These are phyloP conservation scores for Quercus variabilis DNA, from an alignment of 306 rosid species.

Conservation along the genomic window DNA sequence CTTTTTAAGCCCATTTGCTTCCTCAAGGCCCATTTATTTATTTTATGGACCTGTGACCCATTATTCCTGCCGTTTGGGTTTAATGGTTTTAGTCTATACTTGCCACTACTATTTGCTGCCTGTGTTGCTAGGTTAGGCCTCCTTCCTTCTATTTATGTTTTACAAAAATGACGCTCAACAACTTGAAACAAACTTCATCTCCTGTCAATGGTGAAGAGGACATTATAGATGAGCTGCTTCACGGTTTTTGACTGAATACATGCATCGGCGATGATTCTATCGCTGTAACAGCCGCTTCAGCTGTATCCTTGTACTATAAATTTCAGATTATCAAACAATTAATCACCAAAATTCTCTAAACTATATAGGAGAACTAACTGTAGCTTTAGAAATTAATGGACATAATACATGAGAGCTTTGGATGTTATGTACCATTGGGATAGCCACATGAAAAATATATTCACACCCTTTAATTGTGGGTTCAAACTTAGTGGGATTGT, in stretches of 20 bases:
- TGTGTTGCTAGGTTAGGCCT: too few species aligned
- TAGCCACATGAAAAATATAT: conserved; percentile 51
- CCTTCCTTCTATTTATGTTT: too few species aligned
- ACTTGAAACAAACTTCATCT: conserved; percentile 32
- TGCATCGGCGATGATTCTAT: conserved; percentile 21
- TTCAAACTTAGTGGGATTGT: conserved; percentile 25
- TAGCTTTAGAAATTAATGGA: not conserved
- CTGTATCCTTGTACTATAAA: conserved; percentile 26
- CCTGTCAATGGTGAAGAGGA: conserved; percentile 39
- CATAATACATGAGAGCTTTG: conserved; percentile 36
- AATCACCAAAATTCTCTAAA: not conserved
- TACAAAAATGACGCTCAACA: too few species aligned
- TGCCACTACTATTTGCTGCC: too few species aligned
- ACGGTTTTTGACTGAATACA: conserved; percentile 39
- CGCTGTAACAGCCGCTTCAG: conserved; percentile 37
- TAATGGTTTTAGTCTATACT: too few species aligned
- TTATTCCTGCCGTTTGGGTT: too few species aligned
- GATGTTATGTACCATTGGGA: conserved; percentile 19
- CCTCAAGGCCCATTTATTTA: too few species aligned
- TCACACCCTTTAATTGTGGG: conserved; percentile 39
- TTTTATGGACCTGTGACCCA: too few species aligned
- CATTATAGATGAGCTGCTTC: conserved; percentile 30
- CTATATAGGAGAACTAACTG: not conserved
- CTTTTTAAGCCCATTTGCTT: too few species aligned
- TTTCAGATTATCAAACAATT: not conserved